Conservation (phyloP, 495 filamentous ascomycete genomes). For the Hypoxylon fragiforme region DNA sequence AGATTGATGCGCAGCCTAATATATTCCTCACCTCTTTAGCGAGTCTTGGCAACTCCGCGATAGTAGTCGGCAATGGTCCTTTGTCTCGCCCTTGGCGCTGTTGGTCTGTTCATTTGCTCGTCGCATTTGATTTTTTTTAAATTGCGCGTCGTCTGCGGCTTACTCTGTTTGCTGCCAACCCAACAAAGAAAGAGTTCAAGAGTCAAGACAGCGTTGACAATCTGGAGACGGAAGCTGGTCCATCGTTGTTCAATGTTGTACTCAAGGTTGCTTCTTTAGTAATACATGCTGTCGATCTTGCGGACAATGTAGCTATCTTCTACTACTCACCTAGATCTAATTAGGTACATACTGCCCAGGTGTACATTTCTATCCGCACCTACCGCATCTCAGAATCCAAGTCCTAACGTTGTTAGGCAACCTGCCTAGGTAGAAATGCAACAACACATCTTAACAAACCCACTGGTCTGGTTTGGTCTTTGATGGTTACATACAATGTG, state of each 20-base stretch:
- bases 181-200: slow-evolving; percentile 6
- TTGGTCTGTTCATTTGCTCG: slow-evolving; percentile 5
- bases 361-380: slow-evolving; percentile 3
- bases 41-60: slow-evolving; percentile 26
- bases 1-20: slow-evolving; percentile 32
- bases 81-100: slow-evolving; percentile 14
- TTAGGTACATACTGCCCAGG: slow-evolving; percentile 6
- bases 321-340: slow-evolving; percentile 12
- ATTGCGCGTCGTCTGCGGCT: slow-evolving; percentile 29
- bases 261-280: slow-evolving; percentile 22
- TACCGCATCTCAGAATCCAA: neutral
- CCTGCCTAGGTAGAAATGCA: no score
- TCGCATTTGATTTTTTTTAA: slow-evolving; percentile 24
- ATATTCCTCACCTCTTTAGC: slow-evolving; percentile 31
- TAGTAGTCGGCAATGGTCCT: slow-evolving; percentile 26
- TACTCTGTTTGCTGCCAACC: slow-evolving; percentile 31
- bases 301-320: slow-evolving; percentile 3
- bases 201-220: slow-evolving; percentile 5
- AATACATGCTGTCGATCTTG: slow-evolving; percentile 32
- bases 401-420: neutral
- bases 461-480: no score
- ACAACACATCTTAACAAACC: no score
- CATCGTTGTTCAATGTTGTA: slow-evolving; percentile 14
- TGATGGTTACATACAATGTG: no score
- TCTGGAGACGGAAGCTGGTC: slow-evolving; percentile 16